phyloP scores from a whole-genome alignment of 164 flowering plant genomes.

The Amborella trichopoda region DNA sequence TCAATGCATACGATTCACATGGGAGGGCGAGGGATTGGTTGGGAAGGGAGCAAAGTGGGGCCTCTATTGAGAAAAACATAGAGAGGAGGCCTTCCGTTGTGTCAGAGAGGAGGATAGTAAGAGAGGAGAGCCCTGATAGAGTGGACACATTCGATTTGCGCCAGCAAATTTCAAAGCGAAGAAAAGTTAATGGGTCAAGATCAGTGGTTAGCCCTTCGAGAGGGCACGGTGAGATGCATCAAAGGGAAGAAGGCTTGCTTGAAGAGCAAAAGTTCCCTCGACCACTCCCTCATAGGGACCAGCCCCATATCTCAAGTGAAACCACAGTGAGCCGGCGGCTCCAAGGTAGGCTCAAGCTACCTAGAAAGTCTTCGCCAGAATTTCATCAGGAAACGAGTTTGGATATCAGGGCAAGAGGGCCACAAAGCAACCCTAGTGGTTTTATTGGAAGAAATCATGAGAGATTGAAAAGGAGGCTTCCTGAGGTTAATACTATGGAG shows the following conservation, averaged over 20 bases:
- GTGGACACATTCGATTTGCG: slow-evolving; percentile 47
- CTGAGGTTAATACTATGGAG: slow-evolving; percentile 22
- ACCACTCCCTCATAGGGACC: slow-evolving; percentile 29
- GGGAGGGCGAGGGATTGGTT: slow-evolving; percentile 36
- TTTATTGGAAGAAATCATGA: slow-evolving; percentile 12
- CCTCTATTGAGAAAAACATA: slow-evolving; percentile 18
- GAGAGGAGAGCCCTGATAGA: slow-evolving; percentile 33
- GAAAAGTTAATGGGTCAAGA: slow-evolving; percentile 52
- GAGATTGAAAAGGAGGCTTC: slow-evolving; percentile 29
- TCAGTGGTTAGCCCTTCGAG: slow-evolving; percentile 39
- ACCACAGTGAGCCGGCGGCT: slow-evolving; percentile 47
- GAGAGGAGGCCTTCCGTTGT: slow-evolving; percentile 17
- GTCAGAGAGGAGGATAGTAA: slow-evolving; percentile 36
- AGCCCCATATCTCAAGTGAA: slow-evolving; percentile 24
- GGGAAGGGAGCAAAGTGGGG: slow-evolving; percentile 31
- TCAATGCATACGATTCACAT: slow-evolving; percentile 37
- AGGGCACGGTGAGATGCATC: slow-evolving; percentile 10
- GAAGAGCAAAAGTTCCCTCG: slow-evolving; percentile 26
- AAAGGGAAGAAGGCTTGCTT: slow-evolving; percentile 17
- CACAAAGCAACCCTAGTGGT: slow-evolving; percentile 36
- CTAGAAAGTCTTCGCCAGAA: slow-evolving; percentile 29
- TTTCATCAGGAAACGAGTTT: slow-evolving; percentile 11
- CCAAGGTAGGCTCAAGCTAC: slow-evolving; percentile 54
- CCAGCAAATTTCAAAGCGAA: slow-evolving; percentile 46
- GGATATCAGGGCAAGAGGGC: slow-evolving; percentile 27